phyloP scores from a whole-genome alignment of 805 yeast species.

The Metschnikowia lunata region DNA sequence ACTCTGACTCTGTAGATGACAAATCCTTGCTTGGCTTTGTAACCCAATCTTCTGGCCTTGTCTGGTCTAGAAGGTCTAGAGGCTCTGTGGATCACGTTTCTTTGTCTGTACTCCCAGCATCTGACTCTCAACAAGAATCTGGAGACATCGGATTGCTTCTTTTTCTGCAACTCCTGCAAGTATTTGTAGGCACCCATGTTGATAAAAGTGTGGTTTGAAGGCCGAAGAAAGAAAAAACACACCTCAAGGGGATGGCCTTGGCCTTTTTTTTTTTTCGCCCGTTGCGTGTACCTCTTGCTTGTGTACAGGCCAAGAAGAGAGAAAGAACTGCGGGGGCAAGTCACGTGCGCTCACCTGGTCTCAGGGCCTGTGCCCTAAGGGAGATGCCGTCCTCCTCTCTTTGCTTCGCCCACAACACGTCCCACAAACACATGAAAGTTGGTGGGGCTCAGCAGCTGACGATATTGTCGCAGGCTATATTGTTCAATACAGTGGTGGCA shows the following conservation, averaged over 20 bases:
- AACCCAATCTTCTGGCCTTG: conserved; percentile 99
- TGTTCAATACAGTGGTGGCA: no score
- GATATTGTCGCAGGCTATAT: no score
- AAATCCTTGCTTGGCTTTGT: conserved; percentile 99
- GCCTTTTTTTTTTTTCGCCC: background rate
- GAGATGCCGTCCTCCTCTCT: no score
- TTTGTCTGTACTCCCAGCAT: conserved; percentile 99
- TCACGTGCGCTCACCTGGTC: no score
- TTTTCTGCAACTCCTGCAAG: conserved; percentile 98
- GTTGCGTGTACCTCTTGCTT: no score
- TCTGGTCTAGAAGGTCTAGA: conserved; percentile 99
- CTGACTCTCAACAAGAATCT: conserved; percentile 99
- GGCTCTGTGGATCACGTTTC: conserved; percentile 98
- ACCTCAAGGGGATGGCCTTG: background rate
- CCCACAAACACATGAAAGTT: no score
- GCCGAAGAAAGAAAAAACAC: background rate
- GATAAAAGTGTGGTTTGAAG: background rate
- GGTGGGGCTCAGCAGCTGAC: no score
- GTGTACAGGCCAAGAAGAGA: no score
- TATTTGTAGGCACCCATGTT: conserved; percentile 99
- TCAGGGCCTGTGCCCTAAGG: no score
- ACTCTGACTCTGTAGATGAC: conserved; percentile 98
- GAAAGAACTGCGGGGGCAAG: no score
- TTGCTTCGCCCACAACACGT: no score
- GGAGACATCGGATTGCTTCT: conserved; percentile 99